Evolutionary conservation across 148 eudicot species (phyloP).

Genomic region (Vaccinium darrowii): DNA sequence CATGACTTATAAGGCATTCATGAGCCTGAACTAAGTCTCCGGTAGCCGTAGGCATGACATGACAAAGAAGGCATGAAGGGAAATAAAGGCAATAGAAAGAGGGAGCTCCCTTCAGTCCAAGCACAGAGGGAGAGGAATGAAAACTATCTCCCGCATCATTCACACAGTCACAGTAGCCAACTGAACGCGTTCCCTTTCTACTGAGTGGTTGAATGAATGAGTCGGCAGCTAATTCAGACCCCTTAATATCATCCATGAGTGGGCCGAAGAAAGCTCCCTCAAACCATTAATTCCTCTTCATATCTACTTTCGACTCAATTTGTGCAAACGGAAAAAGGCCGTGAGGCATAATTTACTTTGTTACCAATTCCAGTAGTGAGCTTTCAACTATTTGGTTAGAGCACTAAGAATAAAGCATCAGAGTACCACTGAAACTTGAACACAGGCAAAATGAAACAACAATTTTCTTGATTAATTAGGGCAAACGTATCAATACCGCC

Average conservation of each 20-base stretch:
- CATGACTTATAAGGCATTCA: background rate
- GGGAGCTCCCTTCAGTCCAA: conserved; percentile 99
- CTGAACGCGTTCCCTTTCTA: conserved; percentile 36
- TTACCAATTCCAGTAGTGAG: background rate
- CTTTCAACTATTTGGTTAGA: background rate
- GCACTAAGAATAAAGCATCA: background rate
- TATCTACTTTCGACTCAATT: background rate
- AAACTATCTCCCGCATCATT: conserved; percentile 99
- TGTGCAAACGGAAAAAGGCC: background rate
- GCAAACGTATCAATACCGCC: background rate
- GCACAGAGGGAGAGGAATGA: conserved; percentile 75
- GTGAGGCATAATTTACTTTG: background rate
- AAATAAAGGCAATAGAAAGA: conserved; percentile 33
- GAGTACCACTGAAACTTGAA: background rate
- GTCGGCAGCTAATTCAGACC: conserved; percentile 98
- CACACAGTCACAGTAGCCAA: conserved; percentile 89
- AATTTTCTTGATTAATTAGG: background rate
- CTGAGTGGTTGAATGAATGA: conserved; percentile 94
- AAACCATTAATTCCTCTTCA: conserved; percentile 24
- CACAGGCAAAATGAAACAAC: background rate
- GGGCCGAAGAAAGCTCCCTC: conserved; percentile 99
- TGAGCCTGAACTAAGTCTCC: background rate
- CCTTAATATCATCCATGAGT: conserved; percentile 68
- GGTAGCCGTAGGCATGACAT: background rate
- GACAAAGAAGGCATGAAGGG: background rate